phyloP scores from a whole-genome alignment of 306 rosid genomes.

The Boehmeria nivea region DNA sequence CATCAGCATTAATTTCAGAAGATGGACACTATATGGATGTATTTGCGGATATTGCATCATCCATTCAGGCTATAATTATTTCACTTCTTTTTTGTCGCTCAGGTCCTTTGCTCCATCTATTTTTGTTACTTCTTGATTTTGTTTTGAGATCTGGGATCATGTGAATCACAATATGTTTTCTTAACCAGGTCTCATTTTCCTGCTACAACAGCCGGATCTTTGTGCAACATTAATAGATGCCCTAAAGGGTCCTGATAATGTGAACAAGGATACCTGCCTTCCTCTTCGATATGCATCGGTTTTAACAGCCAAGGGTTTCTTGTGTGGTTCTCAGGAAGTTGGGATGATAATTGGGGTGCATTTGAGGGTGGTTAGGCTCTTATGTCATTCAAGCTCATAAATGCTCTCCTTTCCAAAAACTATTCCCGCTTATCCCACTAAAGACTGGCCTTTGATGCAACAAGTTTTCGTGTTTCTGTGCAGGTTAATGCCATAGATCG shows the following conservation, averaged over 20 bases:
- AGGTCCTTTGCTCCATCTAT: constrained; percentile 39
- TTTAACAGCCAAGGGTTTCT: constrained; percentile 84
- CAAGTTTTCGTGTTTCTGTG: constrained; percentile 21
- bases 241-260: constrained; percentile 54
- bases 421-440: background rate
- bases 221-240: constrained; percentile 67
- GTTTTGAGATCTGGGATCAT: constrained; percentile 10
- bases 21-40: constrained; percentile 54
- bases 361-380: constrained; percentile 77
- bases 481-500: constrained; percentile 86
- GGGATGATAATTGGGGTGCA: constrained; percentile 70
- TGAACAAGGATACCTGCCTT: constrained; percentile 65
- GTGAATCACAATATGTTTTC: constrained; percentile 21
- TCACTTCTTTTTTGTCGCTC: constrained; percentile 84
- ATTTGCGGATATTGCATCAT: constrained; percentile 72
- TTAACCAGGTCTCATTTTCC: constrained; percentile 76
- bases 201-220: constrained; percentile 80
- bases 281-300: constrained; percentile 90
- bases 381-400: constrained; percentile 8
- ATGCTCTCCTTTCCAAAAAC: background rate
- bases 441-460: too few species aligned
- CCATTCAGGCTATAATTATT: constrained; percentile 77
- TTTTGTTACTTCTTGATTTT: constrained; percentile 5
- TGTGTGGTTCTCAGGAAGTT: constrained; percentile 69
- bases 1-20: constrained; percentile 55